These are phyloP conservation scores for Ceratocystis harringtonii DNA, from an alignment of 2,329 filamentous ascomycete species.

Conservation along the genomic window DNA sequence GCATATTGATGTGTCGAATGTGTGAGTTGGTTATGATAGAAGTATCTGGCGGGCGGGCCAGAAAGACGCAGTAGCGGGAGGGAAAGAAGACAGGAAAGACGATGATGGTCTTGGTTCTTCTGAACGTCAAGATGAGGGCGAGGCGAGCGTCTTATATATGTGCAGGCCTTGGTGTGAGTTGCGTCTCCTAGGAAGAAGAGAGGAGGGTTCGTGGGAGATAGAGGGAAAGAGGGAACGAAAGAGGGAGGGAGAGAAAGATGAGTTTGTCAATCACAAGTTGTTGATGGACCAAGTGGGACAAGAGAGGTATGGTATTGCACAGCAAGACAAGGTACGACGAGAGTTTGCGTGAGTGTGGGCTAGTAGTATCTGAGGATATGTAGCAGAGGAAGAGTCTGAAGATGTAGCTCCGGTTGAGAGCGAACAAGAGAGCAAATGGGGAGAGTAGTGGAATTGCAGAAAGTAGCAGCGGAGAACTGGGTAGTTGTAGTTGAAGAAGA, in stretches of 20 bases:
- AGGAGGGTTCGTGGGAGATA: neutral
- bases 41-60: neutral
- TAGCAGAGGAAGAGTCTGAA: neutral
- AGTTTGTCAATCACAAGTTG: neutral
- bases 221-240: neutral
- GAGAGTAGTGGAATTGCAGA: neutral
- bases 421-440: neutral
- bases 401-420: neutral
- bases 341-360: neutral
- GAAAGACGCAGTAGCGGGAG: neutral
- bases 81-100: neutral
- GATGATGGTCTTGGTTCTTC: neutral
- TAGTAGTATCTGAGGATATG: neutral
- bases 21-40: neutral
- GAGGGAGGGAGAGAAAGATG: neutral
- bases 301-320: neutral
- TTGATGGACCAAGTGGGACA: neutral
- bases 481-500: neutral
- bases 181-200: neutral
- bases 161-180: neutral
- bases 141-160: neutral
- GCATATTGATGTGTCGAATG: slow-evolving; percentile 27
- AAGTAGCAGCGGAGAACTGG: neutral
- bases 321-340: slow-evolving; percentile 1
- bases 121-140: neutral